A percentile compares a stretch with the other conserved stretches of the same genome.
These are phyloP conservation scores for Alternaria arbusti DNA, from an alignment of 2,329 filamentous ascomycete genomes.

Conservation along the genomic window DNA sequence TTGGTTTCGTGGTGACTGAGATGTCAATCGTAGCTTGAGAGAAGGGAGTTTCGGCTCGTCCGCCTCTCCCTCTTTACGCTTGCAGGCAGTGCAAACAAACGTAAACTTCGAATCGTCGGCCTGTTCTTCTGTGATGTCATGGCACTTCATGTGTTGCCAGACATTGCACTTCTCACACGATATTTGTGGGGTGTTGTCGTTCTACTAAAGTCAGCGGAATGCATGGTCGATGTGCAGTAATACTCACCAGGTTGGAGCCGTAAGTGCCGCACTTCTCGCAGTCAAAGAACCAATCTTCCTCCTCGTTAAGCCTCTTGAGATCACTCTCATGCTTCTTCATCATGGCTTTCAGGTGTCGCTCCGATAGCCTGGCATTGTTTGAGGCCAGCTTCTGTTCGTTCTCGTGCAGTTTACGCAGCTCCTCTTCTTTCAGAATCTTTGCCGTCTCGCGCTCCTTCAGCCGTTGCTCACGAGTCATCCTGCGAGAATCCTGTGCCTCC, in stretches of 20 bases:
- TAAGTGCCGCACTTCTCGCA: conserved; percentile 86
- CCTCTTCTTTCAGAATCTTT: conserved; percentile 82
- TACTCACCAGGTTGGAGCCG: conserved; percentile 73
- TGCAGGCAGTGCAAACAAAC: conserved; percentile 83
- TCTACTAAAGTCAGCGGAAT: conserved; percentile 53
- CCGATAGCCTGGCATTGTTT: conserved; percentile 66
- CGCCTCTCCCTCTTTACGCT: conserved; percentile 68
- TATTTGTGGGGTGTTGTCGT: conserved; percentile 92
- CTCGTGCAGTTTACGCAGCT: conserved; percentile 79
- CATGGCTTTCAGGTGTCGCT: conserved; percentile 80
- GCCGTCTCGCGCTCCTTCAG: conserved; percentile 85
- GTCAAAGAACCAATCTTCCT: conserved; percentile 93
- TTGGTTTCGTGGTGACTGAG: conserved; percentile 51
- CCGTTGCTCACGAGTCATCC: conserved; percentile 84
- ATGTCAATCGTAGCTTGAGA: conserved; percentile 64
- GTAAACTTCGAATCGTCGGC: conserved; percentile 80
- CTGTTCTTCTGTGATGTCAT: conserved; percentile 77
- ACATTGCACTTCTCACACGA: conserved; percentile 93
- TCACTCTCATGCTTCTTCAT: conserved; percentile 81
- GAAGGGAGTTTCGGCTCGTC: conserved; percentile 67
- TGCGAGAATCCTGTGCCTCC: conserved; percentile 76
- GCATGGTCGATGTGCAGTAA: background rate
- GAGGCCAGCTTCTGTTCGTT: conserved; percentile 66
- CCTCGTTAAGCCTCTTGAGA: conserved; percentile 70
- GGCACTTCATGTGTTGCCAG: conserved; percentile 96